phyloP scores from a whole-genome alignment of 495 filamentous ascomycete species.

The Hapsidospora chrysogenum region DNA sequence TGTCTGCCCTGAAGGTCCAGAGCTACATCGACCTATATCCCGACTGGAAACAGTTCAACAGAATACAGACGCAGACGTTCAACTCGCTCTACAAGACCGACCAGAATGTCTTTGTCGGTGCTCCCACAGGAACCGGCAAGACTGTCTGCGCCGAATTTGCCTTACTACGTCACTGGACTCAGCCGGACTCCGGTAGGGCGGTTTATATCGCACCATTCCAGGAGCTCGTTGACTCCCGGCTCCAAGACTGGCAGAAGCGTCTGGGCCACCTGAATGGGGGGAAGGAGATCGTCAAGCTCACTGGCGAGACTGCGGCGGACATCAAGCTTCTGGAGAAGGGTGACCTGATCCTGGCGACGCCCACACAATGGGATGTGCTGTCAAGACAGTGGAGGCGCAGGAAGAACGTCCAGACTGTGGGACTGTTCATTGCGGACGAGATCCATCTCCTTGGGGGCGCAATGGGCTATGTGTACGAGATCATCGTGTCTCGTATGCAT shows the following conservation, averaged over 20 bases:
- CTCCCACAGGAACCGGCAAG: conserved; percentile 87
- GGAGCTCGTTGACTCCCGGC: conserved; percentile 67
- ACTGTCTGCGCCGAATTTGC: conserved; percentile 94
- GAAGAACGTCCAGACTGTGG: conserved; percentile 83
- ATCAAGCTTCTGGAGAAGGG: conserved; percentile 76
- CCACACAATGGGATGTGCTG: conserved; percentile 85
- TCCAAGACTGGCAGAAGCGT: conserved; percentile 70
- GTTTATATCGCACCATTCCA: conserved; percentile 96
- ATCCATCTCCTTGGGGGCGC: conserved; percentile 90
- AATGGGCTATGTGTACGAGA: conserved; percentile 82
- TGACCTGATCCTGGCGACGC: conserved; percentile 86
- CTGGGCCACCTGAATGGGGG: conserved; percentile 58
- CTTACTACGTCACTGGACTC: conserved; percentile 73
- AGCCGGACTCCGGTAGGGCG: conserved; percentile 53
- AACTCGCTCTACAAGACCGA: conserved; percentile 79
- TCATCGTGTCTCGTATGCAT: conserved; percentile 93
- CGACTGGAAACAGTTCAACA: conserved; percentile 82
- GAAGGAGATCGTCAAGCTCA: conserved; percentile 87
- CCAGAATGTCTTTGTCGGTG: conserved; percentile 82
- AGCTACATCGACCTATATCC: conserved; percentile 75
- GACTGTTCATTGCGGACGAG: conserved; percentile 91
- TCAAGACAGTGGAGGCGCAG: conserved; percentile 91
- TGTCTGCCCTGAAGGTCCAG: conserved; percentile 70
- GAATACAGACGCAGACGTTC: conserved; percentile 93
- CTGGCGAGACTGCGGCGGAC: conserved; percentile 83